Percentiles rank a stretch among this genome's conserved stretches.
phyloP scores from a whole-genome alignment of 2,329 filamentous ascomycete genomes.

The Ophiosphaerella narmari region DNA sequence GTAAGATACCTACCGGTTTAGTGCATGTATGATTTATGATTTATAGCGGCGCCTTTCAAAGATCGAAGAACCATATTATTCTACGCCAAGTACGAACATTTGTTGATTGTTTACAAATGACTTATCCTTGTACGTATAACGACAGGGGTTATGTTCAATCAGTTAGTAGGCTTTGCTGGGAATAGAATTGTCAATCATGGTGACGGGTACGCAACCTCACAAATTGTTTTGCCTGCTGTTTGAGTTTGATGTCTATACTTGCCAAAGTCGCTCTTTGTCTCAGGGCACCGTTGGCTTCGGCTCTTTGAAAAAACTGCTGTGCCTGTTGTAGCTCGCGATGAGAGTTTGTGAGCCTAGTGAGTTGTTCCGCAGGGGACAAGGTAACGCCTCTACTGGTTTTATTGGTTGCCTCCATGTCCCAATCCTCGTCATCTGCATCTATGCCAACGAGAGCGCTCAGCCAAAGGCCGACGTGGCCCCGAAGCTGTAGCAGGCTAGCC shows the following conservation, averaged over 20 bases:
- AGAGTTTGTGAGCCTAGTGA: conserved; percentile 17
- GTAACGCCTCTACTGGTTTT: neutral
- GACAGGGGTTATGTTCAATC: too few species aligned
- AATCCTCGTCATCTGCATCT: conserved; percentile 17
- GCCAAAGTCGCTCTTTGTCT: conserved; percentile 17
- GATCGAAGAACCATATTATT: too few species aligned
- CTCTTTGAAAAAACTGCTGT: conserved; percentile 26
- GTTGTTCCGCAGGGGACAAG: conserved; percentile 11
- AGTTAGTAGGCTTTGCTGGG: neutral
- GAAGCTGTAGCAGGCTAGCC: conserved; percentile 67
- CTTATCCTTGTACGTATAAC: too few species aligned
- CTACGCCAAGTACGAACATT: too few species aligned
- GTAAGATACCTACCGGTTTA: too few species aligned
- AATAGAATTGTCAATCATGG: neutral
- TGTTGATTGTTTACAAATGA: too few species aligned
- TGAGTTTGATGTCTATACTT: conserved; percentile 23
- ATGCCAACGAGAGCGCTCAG: conserved; percentile 67
- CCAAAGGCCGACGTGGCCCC: conserved; percentile 77
- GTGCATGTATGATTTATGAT: too few species aligned
- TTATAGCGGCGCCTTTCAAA: too few species aligned
- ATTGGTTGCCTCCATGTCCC: conserved; percentile 13
- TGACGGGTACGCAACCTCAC: conserved; percentile 2
- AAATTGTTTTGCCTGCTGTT: conserved; percentile 21
- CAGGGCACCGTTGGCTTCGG: conserved; percentile 23
- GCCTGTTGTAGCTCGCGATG: conserved; percentile 31